A percentile compares a stretch with the other conserved stretches of the same genome.
phyloP scores from a whole-genome alignment of 306 rosid species.

The Erythrophleum fordii region DNA sequence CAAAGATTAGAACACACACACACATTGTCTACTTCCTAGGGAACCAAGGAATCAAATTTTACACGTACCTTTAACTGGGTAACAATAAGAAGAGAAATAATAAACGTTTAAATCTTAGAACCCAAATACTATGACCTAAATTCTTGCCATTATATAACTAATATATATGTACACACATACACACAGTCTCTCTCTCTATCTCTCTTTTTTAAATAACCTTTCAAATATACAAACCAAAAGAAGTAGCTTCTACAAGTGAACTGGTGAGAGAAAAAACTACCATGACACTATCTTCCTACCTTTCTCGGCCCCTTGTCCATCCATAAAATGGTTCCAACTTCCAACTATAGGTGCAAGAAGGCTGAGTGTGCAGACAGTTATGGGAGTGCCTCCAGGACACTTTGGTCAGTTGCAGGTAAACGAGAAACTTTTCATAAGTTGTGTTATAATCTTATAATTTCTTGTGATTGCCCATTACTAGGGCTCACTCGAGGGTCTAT shows the following conservation, averaged over 20 bases:
- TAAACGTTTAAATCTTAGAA: conserved; percentile 14
- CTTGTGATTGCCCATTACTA: conserved; percentile 16
- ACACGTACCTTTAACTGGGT: conserved; percentile 13
- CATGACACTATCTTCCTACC: too few species aligned
- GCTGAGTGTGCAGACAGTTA: conserved; percentile 25
- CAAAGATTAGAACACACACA: background rate
- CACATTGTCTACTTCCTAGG: conserved; percentile 11
- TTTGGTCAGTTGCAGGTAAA: conserved; percentile 30
- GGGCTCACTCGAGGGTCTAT: background rate
- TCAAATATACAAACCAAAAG: too few species aligned
- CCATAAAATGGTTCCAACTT: conserved; percentile 32
- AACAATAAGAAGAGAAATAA: conserved; percentile 3
- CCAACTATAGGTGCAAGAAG: conserved; percentile 11
- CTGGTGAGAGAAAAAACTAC: too few species aligned
- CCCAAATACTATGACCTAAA: conserved; percentile 1
- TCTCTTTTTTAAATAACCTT: too few species aligned
- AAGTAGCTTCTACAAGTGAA: too few species aligned
- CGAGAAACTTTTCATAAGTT: conserved; percentile 1
- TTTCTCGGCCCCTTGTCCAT: too few species aligned
- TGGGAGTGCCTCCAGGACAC: conserved; percentile 22
- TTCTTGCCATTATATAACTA: background rate
- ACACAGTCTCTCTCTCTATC: too few species aligned
- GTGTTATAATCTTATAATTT: conserved; percentile 5
- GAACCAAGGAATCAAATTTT: conserved; percentile 9
- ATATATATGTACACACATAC: conserved; percentile 2